Evolutionary conservation across 208 protist genomes (phyloP), one percentile per base, ranked within the genome.

Genomic region (Trypanosoma conorhini): DNA sequence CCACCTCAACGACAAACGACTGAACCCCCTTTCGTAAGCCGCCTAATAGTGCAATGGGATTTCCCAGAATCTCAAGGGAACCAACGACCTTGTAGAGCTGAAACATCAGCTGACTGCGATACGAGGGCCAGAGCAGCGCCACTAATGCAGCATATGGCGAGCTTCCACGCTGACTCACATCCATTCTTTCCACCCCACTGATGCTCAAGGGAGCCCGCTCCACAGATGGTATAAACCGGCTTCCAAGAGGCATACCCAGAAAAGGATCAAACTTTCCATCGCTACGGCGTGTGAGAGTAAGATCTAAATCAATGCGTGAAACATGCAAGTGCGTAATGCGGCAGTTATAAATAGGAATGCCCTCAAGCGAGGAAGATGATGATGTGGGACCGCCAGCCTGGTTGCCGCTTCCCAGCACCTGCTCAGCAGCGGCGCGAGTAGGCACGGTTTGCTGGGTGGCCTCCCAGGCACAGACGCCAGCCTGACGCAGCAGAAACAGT

Each of bases 81-180:
- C 87, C 90, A 40, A 95, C 22, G 26, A 95, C 76, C 64, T 90
- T 89, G 65, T 84, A 91, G 30, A 80, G 64, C 71, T 95, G 90
- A 62, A 92, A 51, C n/a, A 90, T 33, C 55, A 93, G 42, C 66
- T 87, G 87, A 1, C 70, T 81, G 30, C 82, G 74, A 70, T 93
- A 95, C 4, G 76, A 69, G 0, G 80, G 77, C 69, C 77, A 89
- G 33, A 92, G 40, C 19, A 87, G 64, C 5, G 63, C 67, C 5
- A 59, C n/a, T 0, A 87, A n/a, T 31, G 79, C 50, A 3, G 22
- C 31, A 3, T 60, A 19, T 13, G 79, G 62, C 12, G 82, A 86
- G 50, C 40, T 59, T 13, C 74, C 72, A 3, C 75, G 78, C 46
- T 82, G 77, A 58, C 85, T 72, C 0, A 89, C 56, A 65, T 89